Conservation (phyloP, 1,284 basidiomycete species). For the Erythrobasidium hasegawianum region DNA sequence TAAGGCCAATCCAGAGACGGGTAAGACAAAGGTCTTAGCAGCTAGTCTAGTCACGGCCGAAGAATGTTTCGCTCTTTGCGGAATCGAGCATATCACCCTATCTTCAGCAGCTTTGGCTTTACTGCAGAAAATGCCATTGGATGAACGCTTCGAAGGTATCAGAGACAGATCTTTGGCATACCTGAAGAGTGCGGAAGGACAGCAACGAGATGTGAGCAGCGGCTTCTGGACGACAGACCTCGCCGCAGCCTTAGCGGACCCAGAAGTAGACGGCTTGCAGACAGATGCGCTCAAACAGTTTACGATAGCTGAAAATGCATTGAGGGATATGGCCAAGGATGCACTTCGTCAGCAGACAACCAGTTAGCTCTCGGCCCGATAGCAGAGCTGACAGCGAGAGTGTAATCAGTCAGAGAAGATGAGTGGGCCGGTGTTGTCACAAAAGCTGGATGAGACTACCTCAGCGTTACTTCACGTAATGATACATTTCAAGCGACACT, state of each 20-base stretch:
- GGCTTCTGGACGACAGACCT: conserved; percentile 32
- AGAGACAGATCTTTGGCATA: conserved; percentile 37
- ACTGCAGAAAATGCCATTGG: conserved; percentile 35
- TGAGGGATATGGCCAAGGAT: conserved; percentile 39
- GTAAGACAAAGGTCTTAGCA: conserved; percentile 41
- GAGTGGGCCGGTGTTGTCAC: too few relatives aligned
- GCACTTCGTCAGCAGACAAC: conserved; percentile 32
- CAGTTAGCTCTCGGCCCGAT: too few relatives aligned
- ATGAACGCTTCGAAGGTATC: conserved; percentile 32
- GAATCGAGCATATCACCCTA: conserved; percentile 42
- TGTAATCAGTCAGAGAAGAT: too few relatives aligned
- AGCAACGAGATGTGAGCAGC: conserved; percentile 10
- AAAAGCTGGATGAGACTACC: too few relatives aligned
- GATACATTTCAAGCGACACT: background rate
- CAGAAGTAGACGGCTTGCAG: conserved; percentile 36
- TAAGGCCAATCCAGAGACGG: conserved; percentile 10
- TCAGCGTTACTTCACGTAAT: background rate
- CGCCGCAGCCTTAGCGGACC: conserved; percentile 36
- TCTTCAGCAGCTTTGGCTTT: conserved; percentile 38
- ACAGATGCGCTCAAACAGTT: conserved; percentile 41
- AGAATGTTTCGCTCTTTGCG: conserved; percentile 40
- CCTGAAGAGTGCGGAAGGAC: conserved; percentile 22
- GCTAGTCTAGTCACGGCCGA: conserved; percentile 43
- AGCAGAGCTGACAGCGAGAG: too few relatives aligned
- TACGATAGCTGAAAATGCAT: conserved; percentile 37